phyloP scores from a whole-genome alignment of 23 red algal genomes.

The Gracilaria caudata region DNA sequence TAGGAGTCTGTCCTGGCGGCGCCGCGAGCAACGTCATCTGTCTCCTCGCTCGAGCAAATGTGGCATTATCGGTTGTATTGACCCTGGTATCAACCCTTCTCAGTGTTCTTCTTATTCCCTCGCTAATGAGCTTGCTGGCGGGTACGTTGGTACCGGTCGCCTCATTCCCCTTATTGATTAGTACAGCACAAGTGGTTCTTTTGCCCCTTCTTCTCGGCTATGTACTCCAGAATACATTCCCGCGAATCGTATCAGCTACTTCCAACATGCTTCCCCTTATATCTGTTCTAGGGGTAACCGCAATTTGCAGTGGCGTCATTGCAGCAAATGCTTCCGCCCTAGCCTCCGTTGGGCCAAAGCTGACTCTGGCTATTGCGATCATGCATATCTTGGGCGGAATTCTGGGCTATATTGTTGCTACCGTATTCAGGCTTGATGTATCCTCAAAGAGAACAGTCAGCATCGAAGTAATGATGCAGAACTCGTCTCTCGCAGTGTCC shows the following conservation, averaged over 20 bases:
- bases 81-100: conserved; percentile 83
- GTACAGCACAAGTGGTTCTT: conserved; percentile 80
- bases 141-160: conserved; percentile 84
- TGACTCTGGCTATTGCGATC: conserved; percentile 64
- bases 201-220: conserved; percentile 75
- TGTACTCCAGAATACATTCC: conserved; percentile 45
- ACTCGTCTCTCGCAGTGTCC: conserved; percentile 86
- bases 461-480: conserved; percentile 99
- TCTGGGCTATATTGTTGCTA: conserved; percentile 75
- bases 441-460: conserved; percentile 65
- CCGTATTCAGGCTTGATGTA: conserved; percentile 16
- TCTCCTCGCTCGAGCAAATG: conserved; percentile 84
- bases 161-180: conserved; percentile 66
- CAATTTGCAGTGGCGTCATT: conserved; percentile 85
- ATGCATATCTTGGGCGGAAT: conserved; percentile 81
- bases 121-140: conserved; percentile 79
- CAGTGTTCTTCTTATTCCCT: conserved; percentile 72
- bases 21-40: conserved; percentile 92
- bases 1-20: conserved; percentile 90
- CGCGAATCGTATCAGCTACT: conserved; percentile 38
- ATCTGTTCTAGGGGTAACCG: conserved; percentile 86
- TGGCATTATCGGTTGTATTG: conserved; percentile 92
- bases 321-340: conserved; percentile 60
- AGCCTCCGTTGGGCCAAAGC: conserved; percentile 11
- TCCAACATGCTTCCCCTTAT: conserved; percentile 60